Evolutionary conservation across 1,284 basidiomycete species (phyloP), one percentile per base, ranked within the genome.

Genomic region (Ustilago nuda): DNA sequence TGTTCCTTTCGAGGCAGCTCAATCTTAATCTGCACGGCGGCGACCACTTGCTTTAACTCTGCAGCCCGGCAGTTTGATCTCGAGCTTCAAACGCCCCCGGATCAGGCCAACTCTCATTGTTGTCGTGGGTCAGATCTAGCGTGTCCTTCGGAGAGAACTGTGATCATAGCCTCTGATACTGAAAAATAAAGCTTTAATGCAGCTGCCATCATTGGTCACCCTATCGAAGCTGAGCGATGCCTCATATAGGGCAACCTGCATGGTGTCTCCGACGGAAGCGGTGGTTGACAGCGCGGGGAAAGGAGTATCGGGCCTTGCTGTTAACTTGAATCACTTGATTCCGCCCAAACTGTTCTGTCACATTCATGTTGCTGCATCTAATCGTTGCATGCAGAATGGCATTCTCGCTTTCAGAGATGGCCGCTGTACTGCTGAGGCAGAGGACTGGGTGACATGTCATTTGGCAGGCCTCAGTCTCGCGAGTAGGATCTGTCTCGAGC

Each of bases 231-330:
- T 15, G 15, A 39, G 37, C 13, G 41, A 48, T 48, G 45, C 48
- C 27, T 50, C 8, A 50, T 27, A 50, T 12, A 6, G 7, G 48
- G 8, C 48, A 23, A 23, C 6, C 7, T 12, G 11, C 45, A 9
- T 7, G 27, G 13, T 17, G 48, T 12, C 48, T 50, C 48, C 48
- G 48, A 50, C 48, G 48, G 30, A 50, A 50, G 48, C 48, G 15
- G 13, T 11, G 12, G 11, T 50, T 32, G 23, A 17, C 23, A 9
- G 30, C 27, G 48, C 48, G 48, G 48, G 48, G 48, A 23, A 19
- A 9, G 5, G 27, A 30, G 8, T 27, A 13, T 3, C 48, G 15
- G 0, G 30, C 48, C 27, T 27, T 13, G 48, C 30, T 32, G 7
- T 23, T 12, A 19, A 50, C 12, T 50, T 30, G 27, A 19, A 27